phyloP scores from a whole-genome alignment of 2,329 filamentous ascomycete species.

The Monilinia fructigena region DNA sequence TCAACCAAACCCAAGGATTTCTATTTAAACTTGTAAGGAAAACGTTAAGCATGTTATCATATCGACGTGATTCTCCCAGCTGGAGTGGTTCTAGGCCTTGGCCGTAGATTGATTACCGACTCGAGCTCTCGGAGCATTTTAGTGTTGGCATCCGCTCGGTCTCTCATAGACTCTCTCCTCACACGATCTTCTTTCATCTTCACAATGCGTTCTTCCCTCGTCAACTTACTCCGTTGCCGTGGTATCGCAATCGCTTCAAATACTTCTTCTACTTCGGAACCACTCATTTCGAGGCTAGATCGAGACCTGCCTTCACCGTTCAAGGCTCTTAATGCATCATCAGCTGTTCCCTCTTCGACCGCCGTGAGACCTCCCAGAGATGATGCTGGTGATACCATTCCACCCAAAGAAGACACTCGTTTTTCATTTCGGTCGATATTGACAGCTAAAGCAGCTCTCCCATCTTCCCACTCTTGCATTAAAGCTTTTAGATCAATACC shows the following conservation, averaged over 20 bases:
- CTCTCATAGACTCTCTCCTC: conserved; percentile 66
- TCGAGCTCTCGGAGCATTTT: conserved; percentile 93
- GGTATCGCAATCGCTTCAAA: conserved; percentile 88
- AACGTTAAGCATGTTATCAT: conserved; percentile 30
- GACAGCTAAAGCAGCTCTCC: conserved; percentile 75
- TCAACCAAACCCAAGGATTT: conserved; percentile 10
- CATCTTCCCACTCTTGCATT: conserved; percentile 82
- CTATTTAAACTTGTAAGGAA: conserved; percentile 18
- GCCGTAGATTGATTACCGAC: conserved; percentile 71
- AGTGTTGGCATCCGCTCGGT: conserved; percentile 76
- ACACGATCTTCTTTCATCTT: conserved; percentile 87
- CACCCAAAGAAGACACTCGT: conserved; percentile 61
- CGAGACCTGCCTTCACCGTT: conserved; percentile 65
- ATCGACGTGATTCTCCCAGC: conserved; percentile 40
- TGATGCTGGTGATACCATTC: conserved; percentile 54
- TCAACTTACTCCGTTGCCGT: conserved; percentile 66
- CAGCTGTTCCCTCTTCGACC: conserved; percentile 57
- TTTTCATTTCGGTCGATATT: conserved; percentile 81
- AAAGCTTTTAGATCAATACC: conserved; percentile 80
- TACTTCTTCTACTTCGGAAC: conserved; percentile 69
- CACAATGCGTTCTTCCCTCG: conserved; percentile 80
- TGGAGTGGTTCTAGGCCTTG: conserved; percentile 38
- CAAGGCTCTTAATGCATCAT: conserved; percentile 73
- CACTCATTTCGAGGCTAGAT: conserved; percentile 52
- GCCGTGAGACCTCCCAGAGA: conserved; percentile 68